phyloP scores from a whole-genome alignment of 192 early-diverging fungal species.

The Coemansia sp. region DNA sequence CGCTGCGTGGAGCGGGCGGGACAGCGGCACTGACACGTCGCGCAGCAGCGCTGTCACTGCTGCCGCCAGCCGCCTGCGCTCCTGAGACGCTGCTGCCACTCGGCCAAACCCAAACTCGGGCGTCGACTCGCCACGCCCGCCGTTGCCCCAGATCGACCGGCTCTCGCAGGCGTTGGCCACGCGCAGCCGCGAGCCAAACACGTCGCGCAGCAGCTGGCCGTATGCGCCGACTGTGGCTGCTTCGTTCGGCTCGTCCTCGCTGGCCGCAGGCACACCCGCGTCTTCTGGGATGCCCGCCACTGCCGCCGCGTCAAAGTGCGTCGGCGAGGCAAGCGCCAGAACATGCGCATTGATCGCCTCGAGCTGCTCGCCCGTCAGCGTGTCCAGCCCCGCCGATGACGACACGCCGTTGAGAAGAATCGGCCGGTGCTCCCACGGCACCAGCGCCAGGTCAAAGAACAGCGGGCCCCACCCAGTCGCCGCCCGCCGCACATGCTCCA shows the following conservation, averaged over 20 bases:
- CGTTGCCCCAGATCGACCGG: slow-evolving; percentile 69
- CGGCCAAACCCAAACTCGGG: slow-evolving; percentile 89
- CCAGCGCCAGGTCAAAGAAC: neutral
- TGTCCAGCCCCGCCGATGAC: slow-evolving; percentile 15
- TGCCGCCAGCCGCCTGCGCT: slow-evolving; percentile 65
- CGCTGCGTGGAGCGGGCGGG: slow-evolving; percentile 57
- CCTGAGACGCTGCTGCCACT: slow-evolving; percentile 65
- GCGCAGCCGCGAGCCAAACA: slow-evolving; percentile 72
- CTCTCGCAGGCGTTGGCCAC: slow-evolving; percentile 77
- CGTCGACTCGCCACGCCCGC: slow-evolving; percentile 55
- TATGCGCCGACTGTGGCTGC: slow-evolving; percentile 59
- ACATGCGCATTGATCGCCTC: slow-evolving; percentile 27
- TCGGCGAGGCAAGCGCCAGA: slow-evolving; percentile 19
- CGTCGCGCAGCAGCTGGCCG: slow-evolving; percentile 74
- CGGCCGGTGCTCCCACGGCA: slow-evolving; percentile 27
- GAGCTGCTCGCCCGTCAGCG: slow-evolving; percentile 25
- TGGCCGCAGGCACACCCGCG: slow-evolving; percentile 17
- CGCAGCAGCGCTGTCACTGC: slow-evolving; percentile 60
- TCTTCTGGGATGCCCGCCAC: slow-evolving; percentile 28
- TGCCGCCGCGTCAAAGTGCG: slow-evolving; percentile 42
- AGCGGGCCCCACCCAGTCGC: slow-evolving; percentile 54
- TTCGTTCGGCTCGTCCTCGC: slow-evolving; percentile 32
- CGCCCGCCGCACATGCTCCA: slow-evolving; percentile 63
- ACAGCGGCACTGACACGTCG: slow-evolving; percentile 53
- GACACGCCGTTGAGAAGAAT: slow-evolving; percentile 36